A percentile compares a stretch with the other conserved stretches of the same genome.
These are phyloP conservation scores for Fragilaria radians DNA, from an alignment of 108 stramenopile species.

Conservation along the genomic window DNA sequence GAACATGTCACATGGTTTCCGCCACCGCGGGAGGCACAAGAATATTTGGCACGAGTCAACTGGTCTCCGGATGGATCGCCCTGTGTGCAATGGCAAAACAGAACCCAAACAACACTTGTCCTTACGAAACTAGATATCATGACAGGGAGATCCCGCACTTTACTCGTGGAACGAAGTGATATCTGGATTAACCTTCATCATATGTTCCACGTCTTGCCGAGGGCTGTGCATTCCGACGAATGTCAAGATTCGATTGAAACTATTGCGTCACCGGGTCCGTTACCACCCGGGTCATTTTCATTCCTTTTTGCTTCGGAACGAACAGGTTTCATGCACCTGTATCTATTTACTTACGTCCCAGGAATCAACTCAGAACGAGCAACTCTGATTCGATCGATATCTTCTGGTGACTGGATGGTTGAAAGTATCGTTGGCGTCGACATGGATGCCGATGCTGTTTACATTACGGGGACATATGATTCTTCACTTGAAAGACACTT, in stretches of 20 bases:
- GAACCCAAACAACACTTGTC: constrained; percentile 64
- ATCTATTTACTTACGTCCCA: constrained; percentile 77
- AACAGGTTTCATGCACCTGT: constrained; percentile 76
- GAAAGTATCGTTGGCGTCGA: constrained; percentile 68
- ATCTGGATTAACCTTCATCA: constrained; percentile 93
- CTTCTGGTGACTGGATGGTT: constrained; percentile 52
- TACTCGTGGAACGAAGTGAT: constrained; percentile 67
- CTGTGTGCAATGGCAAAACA: constrained; percentile 85
- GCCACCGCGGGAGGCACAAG: constrained; percentile 45
- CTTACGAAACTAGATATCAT: constrained; percentile 50
- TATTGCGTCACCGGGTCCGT: constrained; percentile 23
- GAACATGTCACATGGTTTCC: constrained; percentile 32
- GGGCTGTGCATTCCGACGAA: constrained; percentile 50
- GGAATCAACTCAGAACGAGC: constrained; percentile 42
- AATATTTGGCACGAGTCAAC: constrained; percentile 79
- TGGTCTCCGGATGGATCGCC: constrained; percentile 78
- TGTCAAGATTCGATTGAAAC: constrained; percentile 11
- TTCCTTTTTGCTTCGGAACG: constrained; percentile 84
- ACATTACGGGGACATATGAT: constrained; percentile 68
- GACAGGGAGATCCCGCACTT: constrained; percentile 26
- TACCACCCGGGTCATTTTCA: constrained; percentile 60
- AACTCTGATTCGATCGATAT: constrained; percentile 44
- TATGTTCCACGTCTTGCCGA: constrained; percentile 45
- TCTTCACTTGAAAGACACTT: constrained; percentile 74
- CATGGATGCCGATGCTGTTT: constrained; percentile 55